Percentiles rank a stretch among this genome's conserved stretches.
phyloP scores from a whole-genome alignment of 2,329 filamentous ascomycete genomes.

The Periconia digitata region DNA sequence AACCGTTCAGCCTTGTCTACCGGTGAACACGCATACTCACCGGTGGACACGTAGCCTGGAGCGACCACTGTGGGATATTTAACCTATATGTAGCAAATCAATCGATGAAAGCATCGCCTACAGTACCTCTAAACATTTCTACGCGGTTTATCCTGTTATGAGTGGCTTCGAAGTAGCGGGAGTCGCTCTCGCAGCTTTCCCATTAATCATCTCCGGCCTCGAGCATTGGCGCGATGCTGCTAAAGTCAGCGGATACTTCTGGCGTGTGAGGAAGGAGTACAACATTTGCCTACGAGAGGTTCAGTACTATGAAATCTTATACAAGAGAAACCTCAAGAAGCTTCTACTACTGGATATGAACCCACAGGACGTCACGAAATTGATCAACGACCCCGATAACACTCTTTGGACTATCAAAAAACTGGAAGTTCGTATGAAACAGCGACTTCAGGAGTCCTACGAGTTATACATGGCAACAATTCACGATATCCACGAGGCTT shows the following conservation, averaged over 20 bases:
- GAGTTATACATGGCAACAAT: conserved; percentile 17
- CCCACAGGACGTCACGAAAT: conserved; percentile 6
- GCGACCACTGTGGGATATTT: no score
- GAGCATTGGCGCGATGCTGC: conserved; percentile 20
- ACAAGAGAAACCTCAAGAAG: conserved; percentile 17
- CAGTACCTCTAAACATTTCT: no score
- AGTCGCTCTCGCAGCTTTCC: conserved; percentile 18
- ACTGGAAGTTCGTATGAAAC: conserved; percentile 12
- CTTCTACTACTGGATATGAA: conserved; percentile 14
- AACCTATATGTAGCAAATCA: no score
- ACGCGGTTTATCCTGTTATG: no score
- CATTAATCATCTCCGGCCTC: conserved; percentile 17
- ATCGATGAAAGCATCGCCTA: no score
- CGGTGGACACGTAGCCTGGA: no score
- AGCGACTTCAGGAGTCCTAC: conserved; percentile 18
- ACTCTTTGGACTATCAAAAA: conserved; percentile 6
- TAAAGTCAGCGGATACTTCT: conserved; percentile 17
- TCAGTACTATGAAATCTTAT: conserved; percentile 13
- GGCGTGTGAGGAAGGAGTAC: conserved; percentile 16
- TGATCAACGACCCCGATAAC: conserved; percentile 13
- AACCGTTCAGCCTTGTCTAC: background rate
- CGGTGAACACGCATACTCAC: no score
- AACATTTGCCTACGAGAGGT: conserved; percentile 15
- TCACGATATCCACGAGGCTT: conserved; percentile 14
- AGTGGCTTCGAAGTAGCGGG: conserved; percentile 23